These are phyloP conservation scores for Amanita rimosa DNA, from an alignment of 768 basidiomycete genomes.

Conservation along the genomic window DNA sequence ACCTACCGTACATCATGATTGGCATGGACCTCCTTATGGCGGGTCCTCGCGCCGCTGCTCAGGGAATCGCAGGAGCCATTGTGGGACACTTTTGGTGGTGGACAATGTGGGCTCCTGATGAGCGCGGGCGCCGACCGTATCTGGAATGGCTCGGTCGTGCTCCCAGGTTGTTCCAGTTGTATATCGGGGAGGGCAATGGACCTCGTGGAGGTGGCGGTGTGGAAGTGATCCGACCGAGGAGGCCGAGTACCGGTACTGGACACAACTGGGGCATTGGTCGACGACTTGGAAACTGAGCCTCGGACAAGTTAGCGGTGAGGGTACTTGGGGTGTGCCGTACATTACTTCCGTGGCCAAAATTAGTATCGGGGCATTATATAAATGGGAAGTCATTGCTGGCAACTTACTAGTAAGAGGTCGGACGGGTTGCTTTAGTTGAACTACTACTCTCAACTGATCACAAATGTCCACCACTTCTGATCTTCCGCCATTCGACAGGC, in stretches of 20 bases:
- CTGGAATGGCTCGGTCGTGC: constrained; percentile 34
- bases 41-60: constrained; percentile 44
- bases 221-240: constrained; percentile 46
- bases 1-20: constrained; percentile 67
- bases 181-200: constrained; percentile 31
- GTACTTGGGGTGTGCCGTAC: too few relatives aligned
- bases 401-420: too few relatives aligned
- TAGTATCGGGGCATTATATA: too few relatives aligned
- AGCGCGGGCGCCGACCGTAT: constrained; percentile 27
- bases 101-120: constrained; percentile 41
- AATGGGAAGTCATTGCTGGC: too few relatives aligned
- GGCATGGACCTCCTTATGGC: constrained; percentile 58
- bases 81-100: constrained; percentile 81
- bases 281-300: constrained; percentile 19
- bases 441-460: neutral
- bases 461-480: constrained; percentile 1
- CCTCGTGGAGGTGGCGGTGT: constrained; percentile 32
- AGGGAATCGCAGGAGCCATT: constrained; percentile 55
- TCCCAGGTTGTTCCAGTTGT: constrained; percentile 44
- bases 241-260: constrained; percentile 11
- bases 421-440: too few relatives aligned
- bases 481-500: constrained; percentile 13
- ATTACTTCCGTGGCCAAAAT: too few relatives aligned
- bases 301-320: too few relatives aligned
- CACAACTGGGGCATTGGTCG: constrained; percentile 45